Evolutionary conservation across 768 basidiomycete genomes (phyloP), one percentile per base, ranked within the genome.

Genomic region (Trametes punicea): DNA sequence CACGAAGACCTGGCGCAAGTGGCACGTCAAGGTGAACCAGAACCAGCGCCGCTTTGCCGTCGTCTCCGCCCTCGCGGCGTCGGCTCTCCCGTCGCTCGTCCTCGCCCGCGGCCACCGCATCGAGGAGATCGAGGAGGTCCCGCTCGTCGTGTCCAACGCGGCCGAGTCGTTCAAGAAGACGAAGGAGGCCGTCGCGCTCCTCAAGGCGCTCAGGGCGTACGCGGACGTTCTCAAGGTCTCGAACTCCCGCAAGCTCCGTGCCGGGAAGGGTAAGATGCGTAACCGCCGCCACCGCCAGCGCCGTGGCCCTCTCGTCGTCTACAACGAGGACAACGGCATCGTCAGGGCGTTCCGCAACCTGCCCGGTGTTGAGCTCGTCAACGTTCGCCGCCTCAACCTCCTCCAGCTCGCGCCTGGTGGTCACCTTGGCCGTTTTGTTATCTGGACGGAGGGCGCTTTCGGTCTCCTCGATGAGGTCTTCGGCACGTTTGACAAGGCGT

Each of bases 21-120:
- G 97, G 97, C 97, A 99, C 78, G 90, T 98, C 80, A 99, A 98
- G 81, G 91, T 98, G 59, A 95, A 95, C 87, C 91, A 94, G 81
- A 96, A 95, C 83, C 95, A 98, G 77, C 91, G 91, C 73, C 90
- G 97, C 63, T 99, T 93, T 74, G 97, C 97, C 53, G 85, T 91
- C 61, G 96, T 98, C 64, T 98, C 97, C 60, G 97, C 97, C 46
- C 85, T 99, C 56, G 97, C 97, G 48, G 97, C 97, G 3, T 96
- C 97, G 48, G 97, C 96, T 41, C 85, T 99, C 59, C 96, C 93
- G 64, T 95, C 96, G 38, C 90, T 99, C 70, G 95, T 99, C 69
- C 92, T 98, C 66, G 97, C 97, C 49, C 95, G 97, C 66, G 97
- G 97, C 44, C 97, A 99, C 82, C 89, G 94, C 73, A 93, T 99